Base-by-base conservation (phyloP, 1,284 basidiomycete genomes). In the Ustilago tritici region DNA sequence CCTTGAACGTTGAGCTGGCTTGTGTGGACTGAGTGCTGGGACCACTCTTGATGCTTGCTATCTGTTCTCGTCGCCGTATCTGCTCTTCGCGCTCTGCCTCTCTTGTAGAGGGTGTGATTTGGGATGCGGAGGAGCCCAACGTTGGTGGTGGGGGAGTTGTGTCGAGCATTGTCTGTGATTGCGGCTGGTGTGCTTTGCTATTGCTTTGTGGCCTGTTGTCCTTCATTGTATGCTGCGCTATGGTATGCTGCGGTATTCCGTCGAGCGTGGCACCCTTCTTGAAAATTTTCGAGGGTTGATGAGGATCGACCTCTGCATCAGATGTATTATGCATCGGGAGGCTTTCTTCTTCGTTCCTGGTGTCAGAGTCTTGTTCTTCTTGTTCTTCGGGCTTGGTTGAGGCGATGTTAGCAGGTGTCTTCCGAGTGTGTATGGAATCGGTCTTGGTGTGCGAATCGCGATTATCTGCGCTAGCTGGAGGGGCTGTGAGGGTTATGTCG, bases 31-130 rank as follows among this genome's bases (percentile, higher is more conserved):
- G 23, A 4, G 36, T 23, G 54, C 19, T 28, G 2, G 28, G 23
- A 11, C 69, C 63, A 11, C 60, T 49, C 46, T 71, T 71, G 57
- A 71, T 62, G 4, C n/a, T 57, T 14, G 69, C 69, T 14, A 71
- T 71, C 52, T 71, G 50, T 40, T 65, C 23, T n/a, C 63, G 63
- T 14, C 69, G 63, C 49, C 69, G 69, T 11, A 50, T 56, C 28
- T 71, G 69, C 32, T 71, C 56, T 1, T 65, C 31, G n/a, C 69
- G 69, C n/a, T 40, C 38, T 15, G 50, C 43, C 7, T 58, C 36
- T 35, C 34, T 19, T 5, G 17, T 61, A 31, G 63, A 49, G 0
- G 59, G 46, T 15, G 55, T 65, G 11, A 19, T 34, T 36, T 65
- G 69, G 5, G 63, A 66, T 5, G 52, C 28, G 5, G 59, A 23